Evolutionary conservation across 768 basidiomycete genomes (phyloP), one percentile per base, ranked within the genome.

Genomic region (Cystobasidiopsis lactophilus): DNA sequence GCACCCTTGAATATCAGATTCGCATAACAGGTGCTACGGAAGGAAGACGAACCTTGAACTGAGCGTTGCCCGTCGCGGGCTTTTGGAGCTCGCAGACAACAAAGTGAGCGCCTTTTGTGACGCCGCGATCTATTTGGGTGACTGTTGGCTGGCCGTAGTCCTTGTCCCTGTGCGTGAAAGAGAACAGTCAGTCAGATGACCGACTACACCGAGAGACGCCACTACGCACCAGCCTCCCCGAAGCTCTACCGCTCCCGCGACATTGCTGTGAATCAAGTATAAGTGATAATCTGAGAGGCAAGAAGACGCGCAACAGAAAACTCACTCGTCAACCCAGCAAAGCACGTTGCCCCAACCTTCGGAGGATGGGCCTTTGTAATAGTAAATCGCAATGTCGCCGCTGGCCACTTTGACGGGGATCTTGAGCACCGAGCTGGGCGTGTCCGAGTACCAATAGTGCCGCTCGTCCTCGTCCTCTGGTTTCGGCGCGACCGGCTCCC

Each of bases 241-340:
- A 53, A 95, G 72, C 39, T 77, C 72, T 55, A 75, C 76, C 27
- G 77, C 79, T 3, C 93, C 91, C 0, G 61, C 67, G 57, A 78
- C 75, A 64, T 98, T 98, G 66, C n/a, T n/a, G n/a, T n/a, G n/a
- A n/a, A n/a, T n/a, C n/a, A n/a, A n/a, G n/a, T n/a, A n/a, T n/a
- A n/a, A n/a, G n/a, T n/a, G n/a, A n/a, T n/a, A n/a, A n/a, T n/a
- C n/a, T n/a, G n/a, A n/a, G n/a, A n/a, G n/a, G n/a, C n/a, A n/a
- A n/a, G n/a, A n/a, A n/a, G n/a, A n/a, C n/a, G n/a, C n/a, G n/a
- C n/a, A n/a, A n/a, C n/a, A n/a, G n/a, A n/a, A n/a, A n/a, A n/a
- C n/a, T n/a, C n/a, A n/a, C n/a, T 98, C 89, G 66, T 98, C 93
- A 30, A 98, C 93, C 91, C 91, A 96, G 65, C 93, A 96, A 61